Evolutionary conservation across 1,284 basidiomycete species (phyloP), one percentile per base, ranked within the genome.

Genomic region (Boletus holoroseus): DNA sequence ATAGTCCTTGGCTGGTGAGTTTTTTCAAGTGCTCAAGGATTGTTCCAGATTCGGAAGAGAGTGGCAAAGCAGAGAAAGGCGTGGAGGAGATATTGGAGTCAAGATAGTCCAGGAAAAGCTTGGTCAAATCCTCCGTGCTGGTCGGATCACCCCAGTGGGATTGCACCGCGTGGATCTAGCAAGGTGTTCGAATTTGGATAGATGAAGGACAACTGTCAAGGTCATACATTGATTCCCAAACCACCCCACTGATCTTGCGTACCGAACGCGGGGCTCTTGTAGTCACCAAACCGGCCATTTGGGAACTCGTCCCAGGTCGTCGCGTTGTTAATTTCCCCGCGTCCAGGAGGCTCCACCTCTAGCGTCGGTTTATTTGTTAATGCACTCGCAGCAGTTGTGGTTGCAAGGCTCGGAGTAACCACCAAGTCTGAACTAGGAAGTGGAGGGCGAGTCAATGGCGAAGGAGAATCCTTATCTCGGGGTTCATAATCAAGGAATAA

Each of bases 261-360:
- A 50, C 96, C 96, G 63, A 90, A 99, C 0, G 95, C 95, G 6
- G 95, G 95, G 74, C 90, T 94, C 64, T 96, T 90, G 59, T 90
- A 91, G 68, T 99, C 96, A 55, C 96, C 96, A 69, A 98, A 99
- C n/a, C 95, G 85, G 47, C 95, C 95, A 64, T 99, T 99, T 4
- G 95, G 95, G 68, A 96, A 99, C 67, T 99, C 96, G 67, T 99
- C 96, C 95, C 95, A 99, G 18, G 81, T 82, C 2, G 83, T 77
- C 0, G 85, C 84, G 55, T 83, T 78, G 61, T 87, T 88, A 7
- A 85, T 70, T 57, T 89, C 87, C 7, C 85, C 86, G 43, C 78
- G 77, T 26, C 85, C 83, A 20, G 64, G 56, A n/a, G 73, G 78
- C 55, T 86, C 83, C 2, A 64, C 66, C 7, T 83, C 79, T 37